Evolutionary conservation across 2,329 filamentous ascomycete genomes (phyloP).

Genomic region (Colletotrichum orchidophilum): DNA sequence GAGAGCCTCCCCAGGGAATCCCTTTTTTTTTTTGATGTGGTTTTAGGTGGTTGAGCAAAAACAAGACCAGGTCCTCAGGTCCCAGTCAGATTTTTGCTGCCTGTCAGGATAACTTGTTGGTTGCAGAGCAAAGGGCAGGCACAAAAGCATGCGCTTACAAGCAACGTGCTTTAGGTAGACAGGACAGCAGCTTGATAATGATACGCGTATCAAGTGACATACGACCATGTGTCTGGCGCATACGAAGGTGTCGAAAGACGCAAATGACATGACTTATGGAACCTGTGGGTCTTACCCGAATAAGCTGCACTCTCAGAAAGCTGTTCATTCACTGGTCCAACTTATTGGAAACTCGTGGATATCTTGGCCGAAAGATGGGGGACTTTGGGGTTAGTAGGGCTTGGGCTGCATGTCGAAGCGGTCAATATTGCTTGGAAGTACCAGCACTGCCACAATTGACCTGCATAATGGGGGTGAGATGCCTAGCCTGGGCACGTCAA

Average conservation of each 20-base stretch:
- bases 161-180: conserved; percentile 13
- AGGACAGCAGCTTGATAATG: conserved; percentile 16
- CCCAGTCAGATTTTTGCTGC: conserved; percentile 4
- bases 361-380: background rate
- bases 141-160: background rate
- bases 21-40: conserved; percentile 1
- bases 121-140: background rate
- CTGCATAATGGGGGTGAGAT: conserved; percentile 20
- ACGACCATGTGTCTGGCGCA: conserved; percentile 3
- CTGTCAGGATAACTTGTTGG: conserved; percentile 18
- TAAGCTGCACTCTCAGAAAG: background rate
- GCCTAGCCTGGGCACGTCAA: background rate
- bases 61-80: background rate
- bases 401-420: background rate
- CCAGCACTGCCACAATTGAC: conserved; percentile 23
- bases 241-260: background rate
- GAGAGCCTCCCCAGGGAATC: background rate
- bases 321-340: background rate
- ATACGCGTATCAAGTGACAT: conserved; percentile 25
- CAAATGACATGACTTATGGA: background rate
- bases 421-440: conserved; percentile 11
- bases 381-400: background rate
- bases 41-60: background rate
- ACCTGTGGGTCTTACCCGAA: background rate
- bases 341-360: background rate